Evolutionary conservation across 129 eudicot species (phyloP), one percentile per base, ranked within the genome.

Genomic region (Smallanthus sonchifolius): DNA sequence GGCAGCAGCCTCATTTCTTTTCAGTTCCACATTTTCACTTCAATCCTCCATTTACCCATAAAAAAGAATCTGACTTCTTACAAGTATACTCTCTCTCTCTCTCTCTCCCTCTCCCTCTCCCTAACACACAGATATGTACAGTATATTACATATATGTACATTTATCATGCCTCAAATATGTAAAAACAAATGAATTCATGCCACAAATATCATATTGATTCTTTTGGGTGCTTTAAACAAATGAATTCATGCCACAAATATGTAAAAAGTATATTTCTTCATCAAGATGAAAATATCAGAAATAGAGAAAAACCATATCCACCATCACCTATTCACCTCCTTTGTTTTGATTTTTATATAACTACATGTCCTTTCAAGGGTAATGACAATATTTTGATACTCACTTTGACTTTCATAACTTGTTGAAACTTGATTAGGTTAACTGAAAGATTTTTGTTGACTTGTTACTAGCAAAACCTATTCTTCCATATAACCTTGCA

Each of bases 1-100:
- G 79, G 85, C 86, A 79, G 75, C 75, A 76, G 78, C 77, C 76
- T 75, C 84, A 42, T 81, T 77, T 74, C 73, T 75, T 75, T 42
- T 74, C 47, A 38, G 51, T 47, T 61, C 84, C 79, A 73, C 74
- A 79, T 79, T 65, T 79, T 79, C 83, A 79, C 74, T 65, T 67
- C 74, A 72, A 72, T 54, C 81, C 82, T 72, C 80, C 77, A 77
- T 86, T 77, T 81, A 74, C 60, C 83, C 75, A 69, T 80, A 79
- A 68, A 67, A 73, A 30, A 74, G 74, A 81, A 66, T 79, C 93
- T 77, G 81, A 83, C 74, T 77, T 79, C 73, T 72, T 67, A 69
- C 72, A 84, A 89, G 92, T 87, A 51, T 52, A 34, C 11, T 34
- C 28, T 19, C 65, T 64, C 61, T 63, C 48, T 37, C 48, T 45